Evolutionary conservation across 2,329 filamentous ascomycete genomes (phyloP).

Genomic region (Nakataea oryzae): DNA sequence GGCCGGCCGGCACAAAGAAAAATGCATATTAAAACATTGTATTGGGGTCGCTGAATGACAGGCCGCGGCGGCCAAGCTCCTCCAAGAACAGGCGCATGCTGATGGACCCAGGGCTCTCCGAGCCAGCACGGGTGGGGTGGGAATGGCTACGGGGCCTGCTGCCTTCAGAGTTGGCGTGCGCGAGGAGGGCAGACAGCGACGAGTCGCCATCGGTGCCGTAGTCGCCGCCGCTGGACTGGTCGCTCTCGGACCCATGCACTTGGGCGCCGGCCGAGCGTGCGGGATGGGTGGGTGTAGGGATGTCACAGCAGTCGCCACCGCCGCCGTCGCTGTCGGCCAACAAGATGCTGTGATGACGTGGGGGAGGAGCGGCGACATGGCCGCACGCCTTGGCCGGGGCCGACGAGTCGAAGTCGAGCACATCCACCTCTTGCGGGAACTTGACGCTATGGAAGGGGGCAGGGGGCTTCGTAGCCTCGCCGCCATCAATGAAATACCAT

Average conservation of each 20-base stretch:
- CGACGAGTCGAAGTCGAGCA: not conserved
- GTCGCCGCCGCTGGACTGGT: not conserved
- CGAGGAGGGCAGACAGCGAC: not conserved
- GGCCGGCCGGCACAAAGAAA: not conserved
- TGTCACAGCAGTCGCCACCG: not conserved
- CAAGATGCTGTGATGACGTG: not conserved
- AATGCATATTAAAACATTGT: not conserved
- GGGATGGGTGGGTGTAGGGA: not conserved
- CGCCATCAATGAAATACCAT: not conserved
- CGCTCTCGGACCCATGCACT: not conserved
- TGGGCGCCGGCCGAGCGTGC: not conserved
- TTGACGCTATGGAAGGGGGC: not conserved
- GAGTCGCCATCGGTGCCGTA: not conserved
- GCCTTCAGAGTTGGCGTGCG: not conserved
- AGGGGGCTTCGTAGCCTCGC: not conserved
- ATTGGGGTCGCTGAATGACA: slow-evolving; percentile 8
- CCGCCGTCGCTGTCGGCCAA: not conserved
- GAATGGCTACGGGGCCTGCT: slow-evolving; percentile 3
- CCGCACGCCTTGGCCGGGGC: not conserved
- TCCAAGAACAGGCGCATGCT: slow-evolving; percentile 4
- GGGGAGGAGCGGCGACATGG: not conserved
- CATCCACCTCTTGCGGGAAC: not conserved
- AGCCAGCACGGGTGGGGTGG: slow-evolving; percentile 1
- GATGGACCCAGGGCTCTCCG: slow-evolving; percentile 6
- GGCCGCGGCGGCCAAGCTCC: slow-evolving; percentile 4